Evolutionary conservation across 1,284 basidiomycete genomes (phyloP), one percentile per base, ranked within the genome.

Genomic region (Naganishia sp.): DNA sequence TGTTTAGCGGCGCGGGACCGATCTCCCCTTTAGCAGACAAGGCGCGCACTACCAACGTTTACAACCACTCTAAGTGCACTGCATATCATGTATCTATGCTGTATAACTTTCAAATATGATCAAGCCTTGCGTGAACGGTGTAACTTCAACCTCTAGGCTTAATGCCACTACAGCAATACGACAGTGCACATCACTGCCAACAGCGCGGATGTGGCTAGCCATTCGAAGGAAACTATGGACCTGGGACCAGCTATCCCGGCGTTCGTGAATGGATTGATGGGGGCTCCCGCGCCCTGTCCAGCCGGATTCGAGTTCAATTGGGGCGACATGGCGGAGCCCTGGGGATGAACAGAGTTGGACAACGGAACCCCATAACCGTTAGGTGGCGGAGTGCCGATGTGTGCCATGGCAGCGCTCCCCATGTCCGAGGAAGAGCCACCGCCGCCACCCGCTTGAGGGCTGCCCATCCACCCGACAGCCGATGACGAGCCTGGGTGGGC

Each of bases 381-480:
- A 3, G 48, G 36, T 39, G 36, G 36, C 36, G 10, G 10, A 10
- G 7, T 13, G 36, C 36, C 36, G 36, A 7, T 7, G 13, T 39
- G 36, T 10, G 36, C 36, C 48, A 33, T 43, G 48, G 48, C 36
- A 25, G 33, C 15, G 11, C 18, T 13, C 46, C 5, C 48, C 16
- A 23, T 18, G 23, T 25, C 3, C 13, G 18, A 9, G 28, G 28
- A 21, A 23, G 39, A 43, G 48, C 46, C 33, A 16, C 59, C 42
- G 16, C 39, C 18, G n/a, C 13, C 11, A 36, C 31, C 23, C 10
- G 23, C 48, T n/a, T 61, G 49, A n/a, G 36, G 39, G 48, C 42
- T 61, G 28, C 57, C 46, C 45, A 31, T 33, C 59, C 59, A 61
- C 16, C 59, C 39, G 4, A 52, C 23, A 43, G 48, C 15, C 16